A percentile compares a stretch with the other conserved stretches of the same genome.
phyloP scores from a whole-genome alignment of 495 filamentous ascomycete genomes.

The Apodospora peruviana region DNA sequence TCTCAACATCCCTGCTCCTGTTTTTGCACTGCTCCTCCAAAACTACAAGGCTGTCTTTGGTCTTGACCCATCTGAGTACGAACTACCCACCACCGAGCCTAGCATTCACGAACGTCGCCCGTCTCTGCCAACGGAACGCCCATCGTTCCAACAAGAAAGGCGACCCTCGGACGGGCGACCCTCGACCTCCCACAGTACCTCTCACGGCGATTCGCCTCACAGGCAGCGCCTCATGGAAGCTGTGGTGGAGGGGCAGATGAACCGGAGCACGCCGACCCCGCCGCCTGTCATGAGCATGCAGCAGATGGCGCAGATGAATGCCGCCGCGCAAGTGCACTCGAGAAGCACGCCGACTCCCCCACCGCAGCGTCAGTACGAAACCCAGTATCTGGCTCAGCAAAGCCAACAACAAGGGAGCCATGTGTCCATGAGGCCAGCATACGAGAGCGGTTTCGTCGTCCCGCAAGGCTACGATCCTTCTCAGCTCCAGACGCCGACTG shows the following conservation, averaged over 20 bases:
- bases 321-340: slow-evolving; percentile 23
- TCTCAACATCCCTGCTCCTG: slow-evolving; percentile 90
- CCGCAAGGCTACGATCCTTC: slow-evolving; percentile 27
- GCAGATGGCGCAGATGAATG: slow-evolving; percentile 30
- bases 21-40: slow-evolving; percentile 89
- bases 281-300: slow-evolving; percentile 29
- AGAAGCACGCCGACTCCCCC: slow-evolving; percentile 39
- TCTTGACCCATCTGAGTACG: slow-evolving; percentile 55
- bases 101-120: slow-evolving; percentile 18
- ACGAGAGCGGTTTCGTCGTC: slow-evolving; percentile 29
- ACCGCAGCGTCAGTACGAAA: slow-evolving; percentile 34
- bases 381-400: slow-evolving; percentile 27
- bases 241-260: slow-evolving; percentile 23
- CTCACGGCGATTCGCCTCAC: slow-evolving; percentile 37
- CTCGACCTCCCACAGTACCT: slow-evolving; percentile 38
- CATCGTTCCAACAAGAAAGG: slow-evolving; percentile 23
- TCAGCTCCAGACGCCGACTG: slow-evolving; percentile 14
- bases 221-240: slow-evolving; percentile 39
- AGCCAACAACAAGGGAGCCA: slow-evolving; percentile 15
- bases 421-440: slow-evolving; percentile 32
- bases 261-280: slow-evolving; percentile 38
- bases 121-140: slow-evolving; percentile 20
- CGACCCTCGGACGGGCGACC: slow-evolving; percentile 31
- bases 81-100: slow-evolving; percentile 31
- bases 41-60: slow-evolving; percentile 86